Conservation (phyloP, 169 alveolate species). For the Plasmodium berghei region DNA sequence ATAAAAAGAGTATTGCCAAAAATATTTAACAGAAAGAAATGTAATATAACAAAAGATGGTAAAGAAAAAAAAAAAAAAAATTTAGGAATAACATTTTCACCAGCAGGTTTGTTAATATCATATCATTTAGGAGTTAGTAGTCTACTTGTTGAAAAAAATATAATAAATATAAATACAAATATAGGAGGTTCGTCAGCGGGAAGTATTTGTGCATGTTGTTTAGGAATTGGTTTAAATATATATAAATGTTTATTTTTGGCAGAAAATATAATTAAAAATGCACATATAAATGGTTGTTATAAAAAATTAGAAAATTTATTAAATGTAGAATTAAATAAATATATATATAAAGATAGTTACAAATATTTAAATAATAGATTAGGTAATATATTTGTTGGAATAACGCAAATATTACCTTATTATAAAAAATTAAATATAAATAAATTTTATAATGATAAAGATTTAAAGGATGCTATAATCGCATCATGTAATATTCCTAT, state of each 20-base stretch:
- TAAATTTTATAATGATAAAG: conserved; percentile 75
- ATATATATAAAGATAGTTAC: conserved; percentile 71
- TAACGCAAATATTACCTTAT: conserved; percentile 45
- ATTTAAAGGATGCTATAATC: conserved; percentile 77
- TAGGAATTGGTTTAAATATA: conserved; percentile 62
- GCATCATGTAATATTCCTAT: conserved; percentile 85
- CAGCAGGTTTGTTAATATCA: conserved; percentile 84
- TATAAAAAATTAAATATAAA: conserved; percentile 67
- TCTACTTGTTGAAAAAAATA: conserved; percentile 79
- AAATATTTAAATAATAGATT: conserved; percentile 75
- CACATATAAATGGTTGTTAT: conserved; percentile 52
- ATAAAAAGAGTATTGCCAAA: conserved; percentile 24
- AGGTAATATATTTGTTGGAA: conserved; percentile 77
- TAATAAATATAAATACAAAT: conserved; percentile 78
- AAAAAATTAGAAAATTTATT: conserved; percentile 76
- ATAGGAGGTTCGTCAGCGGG: conserved; percentile 86
- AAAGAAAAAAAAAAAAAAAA: conserved; percentile 37
- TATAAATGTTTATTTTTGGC: conserved; percentile 60
- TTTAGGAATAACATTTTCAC: conserved; percentile 83
- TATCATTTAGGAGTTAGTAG: conserved; percentile 82
- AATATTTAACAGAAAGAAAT: conserved; percentile 16
- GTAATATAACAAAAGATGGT: not conserved
- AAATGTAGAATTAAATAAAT: conserved; percentile 25
- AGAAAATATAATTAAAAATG: conserved; percentile 77
- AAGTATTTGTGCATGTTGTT: conserved; percentile 76